Conservation (phyloP, 495 filamentous ascomycete genomes). For the Letharia lupina region DNA sequence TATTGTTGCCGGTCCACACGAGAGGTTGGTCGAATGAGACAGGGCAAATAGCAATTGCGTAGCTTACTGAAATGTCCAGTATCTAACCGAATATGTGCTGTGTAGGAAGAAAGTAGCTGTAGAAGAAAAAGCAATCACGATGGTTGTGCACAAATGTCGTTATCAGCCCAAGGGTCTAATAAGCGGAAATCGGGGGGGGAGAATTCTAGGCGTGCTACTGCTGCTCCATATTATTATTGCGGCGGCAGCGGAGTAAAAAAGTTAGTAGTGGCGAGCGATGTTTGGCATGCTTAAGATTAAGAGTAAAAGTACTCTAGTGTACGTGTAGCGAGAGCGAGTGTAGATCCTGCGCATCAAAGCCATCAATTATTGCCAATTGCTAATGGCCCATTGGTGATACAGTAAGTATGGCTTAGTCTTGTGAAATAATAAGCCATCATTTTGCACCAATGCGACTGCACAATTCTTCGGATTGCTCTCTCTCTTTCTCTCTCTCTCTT, state of each 20-base stretch:
- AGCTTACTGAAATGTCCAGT: neutral
- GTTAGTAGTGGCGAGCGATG: conserved; percentile 14
- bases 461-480: neutral
- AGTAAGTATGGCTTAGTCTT: neutral
- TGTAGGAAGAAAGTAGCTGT: neutral
- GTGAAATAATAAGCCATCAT: conserved; percentile 2
- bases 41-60: neutral
- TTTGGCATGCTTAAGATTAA: conserved; percentile 26
- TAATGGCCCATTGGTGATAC: neutral
- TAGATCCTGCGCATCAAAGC: conserved; percentile 20
- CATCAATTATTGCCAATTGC: neutral
- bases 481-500: no score
- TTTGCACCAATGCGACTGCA: neutral
- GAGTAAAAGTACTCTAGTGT: neutral
- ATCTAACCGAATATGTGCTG: neutral
- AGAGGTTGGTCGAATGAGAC: neutral
- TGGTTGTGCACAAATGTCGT: conserved; percentile 4
- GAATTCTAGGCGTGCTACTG: conserved; percentile 4
- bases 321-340: neutral
- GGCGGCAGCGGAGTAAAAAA: conserved; percentile 14
- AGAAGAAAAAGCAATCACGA: conserved; percentile 1
- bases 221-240: conserved; percentile 3
- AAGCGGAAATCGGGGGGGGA: conserved; percentile 19
- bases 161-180: conserved; percentile 13
- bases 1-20: neutral